phyloP scores from a whole-genome alignment of 306 rosid species.

The Alnus rubra region DNA sequence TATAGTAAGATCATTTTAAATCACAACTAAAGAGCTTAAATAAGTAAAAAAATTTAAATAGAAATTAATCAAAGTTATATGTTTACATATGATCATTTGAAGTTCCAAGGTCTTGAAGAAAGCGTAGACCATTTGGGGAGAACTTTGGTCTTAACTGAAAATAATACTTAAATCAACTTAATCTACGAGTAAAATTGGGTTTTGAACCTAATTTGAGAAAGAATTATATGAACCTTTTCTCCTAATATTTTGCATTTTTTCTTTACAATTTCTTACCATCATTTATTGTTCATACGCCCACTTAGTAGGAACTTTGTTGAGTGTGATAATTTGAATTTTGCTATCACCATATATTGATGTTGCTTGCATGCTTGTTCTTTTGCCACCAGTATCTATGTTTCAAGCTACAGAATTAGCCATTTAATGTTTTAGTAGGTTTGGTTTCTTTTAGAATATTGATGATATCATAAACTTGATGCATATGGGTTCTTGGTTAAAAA shows the following conservation, averaged over 20 bases:
- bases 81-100: neutral
- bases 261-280: neutral
- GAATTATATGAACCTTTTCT: neutral
- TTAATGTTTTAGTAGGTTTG: neutral
- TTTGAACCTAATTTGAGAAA: neutral
- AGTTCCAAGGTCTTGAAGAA: neutral
- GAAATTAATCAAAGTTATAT: neutral
- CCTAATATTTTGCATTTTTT: neutral
- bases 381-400: neutral
- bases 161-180: neutral
- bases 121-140: neutral
- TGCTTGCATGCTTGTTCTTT: neutral
- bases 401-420: neutral
- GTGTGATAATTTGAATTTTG: neutral
- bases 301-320: neutral
- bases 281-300: neutral
- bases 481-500: neutral
- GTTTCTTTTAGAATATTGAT: too few relatives aligned
- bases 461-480: too few relatives aligned
- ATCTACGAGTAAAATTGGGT: constrained; percentile 2
- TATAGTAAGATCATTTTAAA: neutral
- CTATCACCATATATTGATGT: neutral
- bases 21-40: neutral
- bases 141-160: neutral
- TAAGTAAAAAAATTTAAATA: neutral